Percentiles rank a stretch among this genome's conserved stretches.
Conservation (phyloP, 2,329 filamentous ascomycete genomes). For the Tolypocladium endophyticum region DNA sequence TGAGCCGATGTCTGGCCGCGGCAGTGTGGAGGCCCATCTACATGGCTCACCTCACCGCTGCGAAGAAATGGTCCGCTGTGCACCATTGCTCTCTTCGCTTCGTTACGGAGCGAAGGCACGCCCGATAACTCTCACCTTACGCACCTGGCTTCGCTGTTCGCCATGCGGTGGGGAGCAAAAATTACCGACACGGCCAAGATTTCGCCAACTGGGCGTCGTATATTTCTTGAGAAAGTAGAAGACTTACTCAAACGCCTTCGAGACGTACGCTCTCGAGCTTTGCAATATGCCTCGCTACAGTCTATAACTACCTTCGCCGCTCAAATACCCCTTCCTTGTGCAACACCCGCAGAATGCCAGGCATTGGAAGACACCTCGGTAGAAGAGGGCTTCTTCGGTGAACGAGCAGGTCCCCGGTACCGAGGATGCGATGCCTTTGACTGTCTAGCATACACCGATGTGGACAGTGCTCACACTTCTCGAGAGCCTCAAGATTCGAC, state of each 20-base stretch:
- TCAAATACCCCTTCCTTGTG: not conserved
- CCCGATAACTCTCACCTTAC: no score
- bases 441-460: no score
- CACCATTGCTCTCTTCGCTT: no score
- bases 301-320: constrained; percentile 1
- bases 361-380: not conserved
- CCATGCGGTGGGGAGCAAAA: constrained; percentile 4
- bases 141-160: not conserved
- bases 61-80: not conserved
- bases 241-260: constrained; percentile 1
- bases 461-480: no score
- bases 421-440: no score
- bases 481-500: no score
- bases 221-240: constrained; percentile 4
- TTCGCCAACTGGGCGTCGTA: constrained; percentile 4
- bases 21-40: not conserved
- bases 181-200: constrained; percentile 8
- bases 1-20: not conserved
- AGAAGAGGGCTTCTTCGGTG: accelerated
- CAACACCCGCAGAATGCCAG: not conserved
- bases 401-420: not conserved
- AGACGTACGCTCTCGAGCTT: constrained; percentile 2
- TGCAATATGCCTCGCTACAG: constrained; percentile 1
- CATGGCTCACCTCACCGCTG: not conserved
- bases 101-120: not conserved